Base-by-base conservation (phyloP, 1,284 basidiomycete genomes). In the Moniliophthora roreri region DNA sequence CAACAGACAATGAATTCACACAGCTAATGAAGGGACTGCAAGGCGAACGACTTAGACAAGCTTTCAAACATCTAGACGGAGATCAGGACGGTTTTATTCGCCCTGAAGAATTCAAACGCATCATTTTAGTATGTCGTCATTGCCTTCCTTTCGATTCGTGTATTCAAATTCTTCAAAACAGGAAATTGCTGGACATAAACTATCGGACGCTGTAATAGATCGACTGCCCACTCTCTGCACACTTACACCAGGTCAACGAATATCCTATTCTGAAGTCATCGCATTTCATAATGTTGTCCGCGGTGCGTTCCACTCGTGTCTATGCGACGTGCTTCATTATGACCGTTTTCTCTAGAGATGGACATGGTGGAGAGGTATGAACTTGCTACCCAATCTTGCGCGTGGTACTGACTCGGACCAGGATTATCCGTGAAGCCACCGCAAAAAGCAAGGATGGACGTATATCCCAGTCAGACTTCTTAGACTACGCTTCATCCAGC, bases 11-110 rank as follows among this genome's bases (percentile, higher is more conserved):
- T 67, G 94, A 97, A 72, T 97, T 97, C 73, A 96, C 93, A 34
- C 92, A 93, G 73, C 75, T 98, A 58, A 96, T 98, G 93, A 97
- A 96, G 72, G 95, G 93, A 41, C 81, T 97, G 56, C 95, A 96
- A 75, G 95, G 94, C 63, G 95, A 98, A 72, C 87, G 95, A 45
- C 79, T 97, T 55, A 87, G 95, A 59, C 95, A 98, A 74, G 89
- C 93, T 28, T 97, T 97, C 79, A 90, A 85, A 72, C 84, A 86
- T 72, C 79, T 97, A 65, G 95, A 97, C 71, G 76, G 80, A 56
- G 89, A 95, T 65, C 83, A 89, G 64, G 91, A 95, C 66, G 94
- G 95, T 47, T 93, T 95, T 73, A 97, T 98, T 72, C 79, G 75
- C 58, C 91, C 94, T 18, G 91, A 93, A 46, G 86, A 97, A 66